phyloP scores from a whole-genome alignment of 2,329 filamentous ascomycete genomes.

The Cladosporium sp. region DNA sequence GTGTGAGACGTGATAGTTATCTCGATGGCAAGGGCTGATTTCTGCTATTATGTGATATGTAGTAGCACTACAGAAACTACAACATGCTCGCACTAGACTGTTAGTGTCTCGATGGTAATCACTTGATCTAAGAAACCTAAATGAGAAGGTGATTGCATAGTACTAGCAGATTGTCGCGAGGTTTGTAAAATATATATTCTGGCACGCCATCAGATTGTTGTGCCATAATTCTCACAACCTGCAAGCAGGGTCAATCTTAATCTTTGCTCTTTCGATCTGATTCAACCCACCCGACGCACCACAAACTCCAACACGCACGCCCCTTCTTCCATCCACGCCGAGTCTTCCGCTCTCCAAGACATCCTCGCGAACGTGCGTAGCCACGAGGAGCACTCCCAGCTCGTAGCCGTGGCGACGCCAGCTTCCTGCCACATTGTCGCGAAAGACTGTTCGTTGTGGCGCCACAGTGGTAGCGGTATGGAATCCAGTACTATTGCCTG shows the following conservation, averaged over 20 bases:
- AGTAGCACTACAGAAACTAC: too few species aligned
- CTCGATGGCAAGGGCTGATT: too few species aligned
- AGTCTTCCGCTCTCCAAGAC: conserved; percentile 12
- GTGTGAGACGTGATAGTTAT: too few species aligned
- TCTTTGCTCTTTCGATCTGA: not conserved
- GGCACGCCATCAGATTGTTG: too few species aligned
- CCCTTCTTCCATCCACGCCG: conserved; percentile 17
- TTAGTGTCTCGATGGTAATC: too few species aligned
- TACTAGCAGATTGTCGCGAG: too few species aligned
- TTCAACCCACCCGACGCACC: conserved; percentile 5
- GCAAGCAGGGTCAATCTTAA: not conserved
- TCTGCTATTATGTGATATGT: too few species aligned
- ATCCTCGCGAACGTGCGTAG: conserved; percentile 17
- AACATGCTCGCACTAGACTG: too few species aligned
- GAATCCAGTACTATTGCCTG: conserved; percentile 22
- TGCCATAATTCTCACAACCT: too few species aligned
- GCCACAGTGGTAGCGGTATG: conserved; percentile 26
- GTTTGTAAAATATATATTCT: too few species aligned
- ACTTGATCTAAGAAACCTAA: too few species aligned
- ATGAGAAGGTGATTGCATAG: too few species aligned
- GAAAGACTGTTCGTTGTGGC: conserved; percentile 40
- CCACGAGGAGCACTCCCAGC: conserved; percentile 32
- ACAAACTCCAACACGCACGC: conserved; percentile 20
- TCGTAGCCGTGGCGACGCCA: conserved; percentile 38
- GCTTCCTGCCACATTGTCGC: conserved; percentile 40